phyloP scores from a whole-genome alignment of 371 early-diverging fungal genomes.

The Saksenaea vasiformis region DNA sequence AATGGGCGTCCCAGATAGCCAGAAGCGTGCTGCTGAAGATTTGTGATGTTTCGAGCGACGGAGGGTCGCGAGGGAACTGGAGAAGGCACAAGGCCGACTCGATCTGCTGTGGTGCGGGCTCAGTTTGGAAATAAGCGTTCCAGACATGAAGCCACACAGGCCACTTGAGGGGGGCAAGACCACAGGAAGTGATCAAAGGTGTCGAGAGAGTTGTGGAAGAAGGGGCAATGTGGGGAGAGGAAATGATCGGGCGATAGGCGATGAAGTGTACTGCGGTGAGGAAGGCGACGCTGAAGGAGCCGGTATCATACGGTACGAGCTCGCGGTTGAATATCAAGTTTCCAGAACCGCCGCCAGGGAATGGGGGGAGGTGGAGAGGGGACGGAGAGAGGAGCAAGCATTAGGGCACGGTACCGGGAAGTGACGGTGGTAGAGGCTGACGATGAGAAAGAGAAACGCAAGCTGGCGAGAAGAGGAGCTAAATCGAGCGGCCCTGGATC shows the following conservation, averaged over 20 bases:
- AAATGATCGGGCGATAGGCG: background rate
- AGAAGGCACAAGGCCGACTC: background rate
- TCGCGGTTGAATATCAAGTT: background rate
- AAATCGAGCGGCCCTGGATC: background rate
- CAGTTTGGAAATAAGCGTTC: background rate
- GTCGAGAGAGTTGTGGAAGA: background rate
- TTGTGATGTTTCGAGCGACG: background rate
- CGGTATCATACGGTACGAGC: background rate
- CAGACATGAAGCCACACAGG: background rate
- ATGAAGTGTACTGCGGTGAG: background rate
- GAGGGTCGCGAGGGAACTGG: background rate
- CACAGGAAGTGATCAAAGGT: background rate
- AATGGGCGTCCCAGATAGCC: background rate
- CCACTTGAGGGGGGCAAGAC: background rate
- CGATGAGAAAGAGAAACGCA: background rate
- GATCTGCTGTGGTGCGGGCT: background rate
- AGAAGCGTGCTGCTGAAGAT: background rate
- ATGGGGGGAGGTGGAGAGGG: background rate
- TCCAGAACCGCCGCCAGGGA: background rate
- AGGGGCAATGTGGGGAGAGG: background rate
- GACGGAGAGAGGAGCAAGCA: background rate
- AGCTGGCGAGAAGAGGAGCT: background rate
- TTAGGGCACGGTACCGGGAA: background rate
- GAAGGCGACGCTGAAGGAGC: background rate
- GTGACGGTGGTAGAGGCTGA: background rate